These are phyloP conservation scores for Tolypocladium paradoxum DNA, from an alignment of 2,329 filamentous ascomycete genomes.

Conservation along the genomic window DNA sequence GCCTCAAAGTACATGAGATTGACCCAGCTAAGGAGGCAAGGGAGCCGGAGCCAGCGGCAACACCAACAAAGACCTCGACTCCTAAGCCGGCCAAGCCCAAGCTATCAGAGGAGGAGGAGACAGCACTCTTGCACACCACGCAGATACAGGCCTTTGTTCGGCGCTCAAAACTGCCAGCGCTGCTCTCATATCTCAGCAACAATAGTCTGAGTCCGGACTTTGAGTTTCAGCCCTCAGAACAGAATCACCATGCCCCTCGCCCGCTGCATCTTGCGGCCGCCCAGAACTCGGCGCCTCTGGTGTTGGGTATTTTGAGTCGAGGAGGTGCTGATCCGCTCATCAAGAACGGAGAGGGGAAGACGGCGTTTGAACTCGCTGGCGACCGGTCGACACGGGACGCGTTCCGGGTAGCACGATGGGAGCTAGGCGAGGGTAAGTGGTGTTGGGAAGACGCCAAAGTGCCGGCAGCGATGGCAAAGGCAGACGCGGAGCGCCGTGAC, in stretches of 20 bases:
- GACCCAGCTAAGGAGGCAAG: slow-evolving; percentile 50
- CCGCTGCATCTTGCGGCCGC: slow-evolving; percentile 78
- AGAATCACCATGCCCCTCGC: slow-evolving; percentile 71
- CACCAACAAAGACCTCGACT: slow-evolving; percentile 24
- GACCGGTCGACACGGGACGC: slow-evolving; percentile 80
- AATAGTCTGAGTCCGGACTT: slow-evolving; percentile 66
- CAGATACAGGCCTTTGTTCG: slow-evolving; percentile 83
- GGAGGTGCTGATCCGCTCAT: slow-evolving; percentile 63
- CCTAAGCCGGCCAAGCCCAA: slow-evolving; percentile 51
- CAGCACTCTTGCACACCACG: slow-evolving; percentile 69
- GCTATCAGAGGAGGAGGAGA: slow-evolving; percentile 73
- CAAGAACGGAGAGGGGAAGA: slow-evolving; percentile 65
- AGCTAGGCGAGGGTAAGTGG: slow-evolving; percentile 68
- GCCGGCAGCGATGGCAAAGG: slow-evolving; percentile 57
- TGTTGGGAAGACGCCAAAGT: slow-evolving; percentile 70
- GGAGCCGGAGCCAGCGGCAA: slow-evolving; percentile 24
- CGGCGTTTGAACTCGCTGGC: slow-evolving; percentile 76
- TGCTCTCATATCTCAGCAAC: slow-evolving; percentile 72
- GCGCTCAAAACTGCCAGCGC: slow-evolving; percentile 77
- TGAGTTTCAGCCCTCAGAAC: slow-evolving; percentile 59
- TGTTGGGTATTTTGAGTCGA: slow-evolving; percentile 66
- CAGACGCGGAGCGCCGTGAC: slow-evolving; percentile 59
- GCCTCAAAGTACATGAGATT: slow-evolving; percentile 75
- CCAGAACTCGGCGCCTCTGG: slow-evolving; percentile 67
- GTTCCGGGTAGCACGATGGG: slow-evolving; percentile 76